Conservation (phyloP, 768 basidiomycete species). For the Ephemerocybe angulata region DNA sequence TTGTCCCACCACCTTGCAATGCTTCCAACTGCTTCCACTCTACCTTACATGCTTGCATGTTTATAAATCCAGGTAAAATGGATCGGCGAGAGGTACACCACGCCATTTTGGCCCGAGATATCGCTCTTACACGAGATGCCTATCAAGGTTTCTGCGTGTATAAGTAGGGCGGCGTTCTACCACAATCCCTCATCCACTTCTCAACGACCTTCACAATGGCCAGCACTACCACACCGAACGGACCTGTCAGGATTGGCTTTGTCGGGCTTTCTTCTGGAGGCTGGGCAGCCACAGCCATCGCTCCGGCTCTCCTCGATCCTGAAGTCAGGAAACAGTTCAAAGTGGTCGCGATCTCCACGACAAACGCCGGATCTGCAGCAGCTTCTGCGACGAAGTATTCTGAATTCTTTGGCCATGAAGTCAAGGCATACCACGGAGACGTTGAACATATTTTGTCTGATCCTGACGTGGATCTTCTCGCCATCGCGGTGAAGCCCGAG, state of each 20-base stretch:
- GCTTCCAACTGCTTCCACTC: no score
- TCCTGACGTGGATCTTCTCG: conserved; percentile 34
- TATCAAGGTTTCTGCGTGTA: no score
- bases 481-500: conserved; percentile 26
- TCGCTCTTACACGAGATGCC: no score
- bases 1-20: no score
- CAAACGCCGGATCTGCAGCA: conserved; percentile 24
- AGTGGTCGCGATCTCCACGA: conserved; percentile 29
- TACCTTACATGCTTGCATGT: no score
- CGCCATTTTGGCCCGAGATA: no score
- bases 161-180: neutral
- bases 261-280: conserved; percentile 28
- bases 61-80: no score
- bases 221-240: neutral
- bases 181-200: neutral
- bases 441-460: conserved; percentile 21
- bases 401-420: conserved; percentile 15
- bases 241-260: conserved; percentile 20
- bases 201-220: neutral
- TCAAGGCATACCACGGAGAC: conserved; percentile 30
- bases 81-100: no score
- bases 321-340: conserved; percentile 17
- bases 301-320: conserved; percentile 17
- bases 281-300: conserved; percentile 23
- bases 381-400: conserved; percentile 26